Percentiles rank a stretch among this genome's conserved stretches.
Conservation (phyloP, 1,284 basidiomycete genomes). For the Fomitiporia mediterranea region DNA sequence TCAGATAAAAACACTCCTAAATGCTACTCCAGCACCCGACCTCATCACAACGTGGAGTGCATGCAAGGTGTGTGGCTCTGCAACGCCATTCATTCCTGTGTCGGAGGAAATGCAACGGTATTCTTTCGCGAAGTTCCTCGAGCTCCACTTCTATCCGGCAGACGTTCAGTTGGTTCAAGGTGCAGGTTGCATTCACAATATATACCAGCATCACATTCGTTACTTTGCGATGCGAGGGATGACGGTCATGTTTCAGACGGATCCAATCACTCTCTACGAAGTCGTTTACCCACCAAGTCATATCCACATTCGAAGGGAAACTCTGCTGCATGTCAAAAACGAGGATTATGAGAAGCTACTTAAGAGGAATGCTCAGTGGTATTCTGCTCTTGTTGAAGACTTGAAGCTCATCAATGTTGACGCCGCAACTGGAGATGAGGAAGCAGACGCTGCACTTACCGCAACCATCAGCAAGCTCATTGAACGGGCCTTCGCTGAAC, state of each 20-base stretch:
- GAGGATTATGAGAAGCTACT: conserved; percentile 79
- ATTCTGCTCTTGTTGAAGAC: conserved; percentile 66
- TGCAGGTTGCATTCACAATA: conserved; percentile 89
- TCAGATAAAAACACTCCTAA: conserved; percentile 55
- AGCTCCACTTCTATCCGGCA: conserved; percentile 88
- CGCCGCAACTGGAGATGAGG: conserved; percentile 70
- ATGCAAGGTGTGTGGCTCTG: conserved; percentile 76
- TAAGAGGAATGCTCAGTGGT: conserved; percentile 68
- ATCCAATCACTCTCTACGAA: conserved; percentile 80
- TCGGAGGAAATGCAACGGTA: conserved; percentile 92
- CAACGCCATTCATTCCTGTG: conserved; percentile 85
- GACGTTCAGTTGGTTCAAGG: conserved; percentile 79
- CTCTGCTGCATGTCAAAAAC: conserved; percentile 86
- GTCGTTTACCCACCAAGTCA: conserved; percentile 86
- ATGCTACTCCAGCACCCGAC: conserved; percentile 55
- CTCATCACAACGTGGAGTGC: conserved; percentile 91
- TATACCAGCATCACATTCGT: conserved; percentile 89
- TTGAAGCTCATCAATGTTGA: conserved; percentile 71
- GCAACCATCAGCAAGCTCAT: conserved; percentile 65
- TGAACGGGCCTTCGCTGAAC: conserved; percentile 66
- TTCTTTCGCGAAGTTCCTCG: conserved; percentile 91
- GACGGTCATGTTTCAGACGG: conserved; percentile 89
- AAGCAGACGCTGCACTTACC: conserved; percentile 55
- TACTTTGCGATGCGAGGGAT: conserved; percentile 84
- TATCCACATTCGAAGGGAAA: conserved; percentile 81